These are phyloP conservation scores for Vitis rupestris DNA, from an alignment of 164 flowering plant species.

Conservation along the genomic window DNA sequence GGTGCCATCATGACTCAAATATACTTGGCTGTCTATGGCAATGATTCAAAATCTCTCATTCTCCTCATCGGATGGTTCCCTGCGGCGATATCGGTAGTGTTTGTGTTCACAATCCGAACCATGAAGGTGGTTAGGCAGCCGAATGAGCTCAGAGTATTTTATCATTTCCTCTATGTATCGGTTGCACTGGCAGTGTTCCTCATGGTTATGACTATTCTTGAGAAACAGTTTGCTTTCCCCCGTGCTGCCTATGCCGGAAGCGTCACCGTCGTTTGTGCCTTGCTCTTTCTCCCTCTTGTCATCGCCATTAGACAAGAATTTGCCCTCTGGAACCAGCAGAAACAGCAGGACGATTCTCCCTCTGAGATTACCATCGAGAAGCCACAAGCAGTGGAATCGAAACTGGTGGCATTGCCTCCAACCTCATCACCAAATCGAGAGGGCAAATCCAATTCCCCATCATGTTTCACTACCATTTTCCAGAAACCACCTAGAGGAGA, in stretches of 20 bases:
- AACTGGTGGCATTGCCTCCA: neutral
- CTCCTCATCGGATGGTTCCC: conserved; percentile 64
- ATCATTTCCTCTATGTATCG: conserved; percentile 48
- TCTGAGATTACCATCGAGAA: conserved; percentile 4
- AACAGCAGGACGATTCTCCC: conserved; percentile 6
- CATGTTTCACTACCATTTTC: conserved; percentile 24
- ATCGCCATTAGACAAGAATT: conserved; percentile 46
- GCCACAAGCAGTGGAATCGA: conserved; percentile 1
- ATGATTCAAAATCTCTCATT: conserved; percentile 45
- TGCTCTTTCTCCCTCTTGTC: conserved; percentile 43
- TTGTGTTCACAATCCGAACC: conserved; percentile 40
- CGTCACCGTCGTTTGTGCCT: conserved; percentile 32
- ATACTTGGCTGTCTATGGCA: conserved; percentile 55
- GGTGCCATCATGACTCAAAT: conserved; percentile 62
- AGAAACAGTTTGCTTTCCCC: conserved; percentile 33
- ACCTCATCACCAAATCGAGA: neutral
- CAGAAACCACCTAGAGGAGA: conserved; percentile 39
- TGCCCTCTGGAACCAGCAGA: conserved; percentile 25
- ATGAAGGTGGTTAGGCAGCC: conserved; percentile 23
- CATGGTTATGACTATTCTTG: conserved; percentile 41
- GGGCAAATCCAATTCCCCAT: neutral
- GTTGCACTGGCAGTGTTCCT: conserved; percentile 45
- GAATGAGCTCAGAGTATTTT: conserved; percentile 43
- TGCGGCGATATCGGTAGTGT: conserved; percentile 42
- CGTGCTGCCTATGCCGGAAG: conserved; percentile 36